phyloP scores from a whole-genome alignment of 148 eudicot genomes.

The Spergularia marina region DNA sequence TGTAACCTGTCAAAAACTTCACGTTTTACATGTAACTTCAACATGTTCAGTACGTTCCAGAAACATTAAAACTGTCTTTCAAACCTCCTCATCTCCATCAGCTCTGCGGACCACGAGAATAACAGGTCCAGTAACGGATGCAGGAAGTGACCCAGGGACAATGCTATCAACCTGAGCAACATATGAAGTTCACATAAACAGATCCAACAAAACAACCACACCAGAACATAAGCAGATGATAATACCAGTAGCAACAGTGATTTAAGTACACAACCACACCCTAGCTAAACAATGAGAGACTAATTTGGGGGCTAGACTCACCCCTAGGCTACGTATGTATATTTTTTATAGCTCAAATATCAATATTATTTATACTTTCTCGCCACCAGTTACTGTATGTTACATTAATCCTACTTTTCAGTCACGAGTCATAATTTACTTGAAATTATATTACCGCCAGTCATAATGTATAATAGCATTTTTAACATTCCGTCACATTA shows the following conservation, averaged over 20 bases:
- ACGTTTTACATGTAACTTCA: conserved; percentile 9
- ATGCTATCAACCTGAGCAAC: conserved; percentile 71
- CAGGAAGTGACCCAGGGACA: conserved; percentile 72
- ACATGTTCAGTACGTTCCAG: conserved; percentile 6
- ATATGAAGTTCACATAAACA: conserved; percentile 16
- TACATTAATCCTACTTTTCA: no score
- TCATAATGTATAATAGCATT: no score
- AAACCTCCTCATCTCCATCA: conserved; percentile 98
- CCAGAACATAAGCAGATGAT: no score
- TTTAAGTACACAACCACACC: neutral
- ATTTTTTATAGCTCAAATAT: no score
- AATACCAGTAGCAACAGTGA: neutral
- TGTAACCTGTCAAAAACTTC: conserved; percentile 61
- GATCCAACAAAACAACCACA: neutral
- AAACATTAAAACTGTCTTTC: conserved; percentile 6
- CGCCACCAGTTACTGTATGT: no score
- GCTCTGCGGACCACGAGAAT: conserved; percentile 91
- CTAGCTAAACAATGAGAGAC: neutral
- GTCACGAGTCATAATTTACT: no score
- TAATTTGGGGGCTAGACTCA: no score
- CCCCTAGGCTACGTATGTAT: no score
- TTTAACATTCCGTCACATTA: no score
- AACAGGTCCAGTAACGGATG: conserved; percentile 66
- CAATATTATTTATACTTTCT: no score
- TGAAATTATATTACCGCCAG: no score